Conservation (phyloP, 345 rosid genomes). For the Aurinia saxatilis region DNA sequence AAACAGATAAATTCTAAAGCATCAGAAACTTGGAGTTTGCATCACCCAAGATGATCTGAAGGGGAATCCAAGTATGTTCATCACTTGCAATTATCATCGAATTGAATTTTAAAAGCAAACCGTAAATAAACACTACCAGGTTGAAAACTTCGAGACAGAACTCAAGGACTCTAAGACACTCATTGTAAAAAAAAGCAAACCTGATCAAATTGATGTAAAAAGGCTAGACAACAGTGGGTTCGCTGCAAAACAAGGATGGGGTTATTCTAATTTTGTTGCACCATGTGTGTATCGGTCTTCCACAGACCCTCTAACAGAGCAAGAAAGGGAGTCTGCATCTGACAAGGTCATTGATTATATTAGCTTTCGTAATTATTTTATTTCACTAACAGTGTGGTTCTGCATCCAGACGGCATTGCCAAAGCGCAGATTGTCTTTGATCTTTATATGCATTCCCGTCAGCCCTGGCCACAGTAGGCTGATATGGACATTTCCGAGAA, state of each 20-base stretch:
- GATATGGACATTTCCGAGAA: constrained; percentile 78
- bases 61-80: no score
- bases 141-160: no score
- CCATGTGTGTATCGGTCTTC: constrained; percentile 64
- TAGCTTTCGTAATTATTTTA: background rate
- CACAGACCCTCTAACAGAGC: constrained; percentile 29
- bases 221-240: constrained; percentile 48
- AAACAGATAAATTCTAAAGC: background rate
- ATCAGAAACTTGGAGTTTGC: constrained; percentile 48
- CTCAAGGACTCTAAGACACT: no score
- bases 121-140: no score
- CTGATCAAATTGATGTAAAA: constrained; percentile 40
- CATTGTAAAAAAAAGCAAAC: no score
- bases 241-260: constrained; percentile 55
- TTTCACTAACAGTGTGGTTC: background rate
- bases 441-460: constrained; percentile 83
- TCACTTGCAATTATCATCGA: no score
- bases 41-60: no score
- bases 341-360: constrained; percentile 29
- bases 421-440: constrained; percentile 39
- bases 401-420: constrained; percentile 21
- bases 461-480: constrained; percentile 86
- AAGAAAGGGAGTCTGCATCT: constrained; percentile 39
- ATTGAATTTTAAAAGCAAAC: no score
- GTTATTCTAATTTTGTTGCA: constrained; percentile 47